Percentiles rank a stretch among this genome's conserved stretches.
These are phyloP conservation scores for Talaromyces proteolyticus DNA, from an alignment of 495 filamentous ascomycete genomes.

Conservation along the genomic window DNA sequence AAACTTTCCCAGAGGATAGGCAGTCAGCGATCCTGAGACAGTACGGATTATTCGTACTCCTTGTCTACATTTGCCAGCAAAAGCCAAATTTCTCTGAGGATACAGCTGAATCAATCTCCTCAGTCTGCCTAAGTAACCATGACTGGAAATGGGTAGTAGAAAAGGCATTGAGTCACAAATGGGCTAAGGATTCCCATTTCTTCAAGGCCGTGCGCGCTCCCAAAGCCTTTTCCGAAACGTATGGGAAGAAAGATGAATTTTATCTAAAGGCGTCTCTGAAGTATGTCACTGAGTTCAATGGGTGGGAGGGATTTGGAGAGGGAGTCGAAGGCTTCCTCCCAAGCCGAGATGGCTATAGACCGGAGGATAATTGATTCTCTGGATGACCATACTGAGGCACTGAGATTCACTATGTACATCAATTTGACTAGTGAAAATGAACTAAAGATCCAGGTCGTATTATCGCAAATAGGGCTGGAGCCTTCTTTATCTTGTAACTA, in stretches of 20 bases:
- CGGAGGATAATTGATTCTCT: no score
- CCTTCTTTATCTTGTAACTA: no score
- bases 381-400: no score
- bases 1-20: slow-evolving; percentile 54
- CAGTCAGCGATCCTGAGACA: slow-evolving; percentile 57
- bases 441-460: no score
- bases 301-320: slow-evolving; percentile 39
- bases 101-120: slow-evolving; percentile 44
- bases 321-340: slow-evolving; percentile 6
- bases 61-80: slow-evolving; percentile 56
- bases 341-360: slow-evolving; percentile 6
- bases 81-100: slow-evolving; percentile 46
- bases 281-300: slow-evolving; percentile 65
- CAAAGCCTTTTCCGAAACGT: slow-evolving; percentile 59
- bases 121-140: slow-evolving; percentile 44
- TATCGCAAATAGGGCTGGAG: no score
- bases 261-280: slow-evolving; percentile 68
- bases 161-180: slow-evolving; percentile 48
- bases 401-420: no score
- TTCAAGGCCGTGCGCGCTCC: slow-evolving; percentile 61
- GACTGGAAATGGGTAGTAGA: slow-evolving; percentile 62
- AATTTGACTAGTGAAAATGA: no score
- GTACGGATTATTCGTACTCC: slow-evolving; percentile 65
- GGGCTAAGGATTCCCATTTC: slow-evolving; percentile 58
- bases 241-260: slow-evolving; percentile 59